Base-by-base conservation (phyloP, 1,139 yeast species). In the Blastobotrys ciferrii region DNA sequence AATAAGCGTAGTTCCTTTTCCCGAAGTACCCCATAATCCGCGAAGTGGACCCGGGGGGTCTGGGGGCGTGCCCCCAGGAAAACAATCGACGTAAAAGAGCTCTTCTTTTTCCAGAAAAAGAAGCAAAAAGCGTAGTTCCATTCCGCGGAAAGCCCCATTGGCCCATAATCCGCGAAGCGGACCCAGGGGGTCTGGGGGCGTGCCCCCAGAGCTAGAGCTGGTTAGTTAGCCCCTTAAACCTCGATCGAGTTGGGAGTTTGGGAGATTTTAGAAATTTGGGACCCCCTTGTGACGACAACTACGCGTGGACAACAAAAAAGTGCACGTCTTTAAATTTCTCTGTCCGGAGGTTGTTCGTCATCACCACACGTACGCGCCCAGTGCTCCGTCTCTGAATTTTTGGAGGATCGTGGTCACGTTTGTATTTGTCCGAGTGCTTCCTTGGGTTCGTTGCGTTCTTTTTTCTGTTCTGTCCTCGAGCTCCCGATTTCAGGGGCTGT, bases 221-320 rank as follows among this genome's bases (percentile, higher is more conserved):
- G n/a, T n/a, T n/a, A n/a, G n/a, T n/a, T n/a, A n/a, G n/a, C 28
- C 28, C 28, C 28, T 23, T 23, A 23, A 23, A 23, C 9, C 9
- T 6, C 28, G 9, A 6, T 9, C 28, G 28, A 23, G 28, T 23
- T 6, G 28, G 28, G 14, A 6, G 14, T 31, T 6, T n/a, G 33
- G n/a, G 33, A 6, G 33, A 13, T 11, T 31, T 11, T 13, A 19
- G 40, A 36, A 36, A 36, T 36, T 36, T 23, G 28, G 19, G 12
- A 17, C 40, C 40, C 28, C 40, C 40, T 36, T 36, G 40, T 36
- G 40, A 36, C 18, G 18, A n/a, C 13, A 36, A 36, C 40, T 36
- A 36, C 40, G 40, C 40, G 30, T 19, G 19, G 28, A 17, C 5
- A 15, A 18, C 25, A 19, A 19, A 36, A 17, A 23, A 13, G 19